phyloP scores from a whole-genome alignment of 2,329 filamentous ascomycete species.

The Aspergillus sp. region DNA sequence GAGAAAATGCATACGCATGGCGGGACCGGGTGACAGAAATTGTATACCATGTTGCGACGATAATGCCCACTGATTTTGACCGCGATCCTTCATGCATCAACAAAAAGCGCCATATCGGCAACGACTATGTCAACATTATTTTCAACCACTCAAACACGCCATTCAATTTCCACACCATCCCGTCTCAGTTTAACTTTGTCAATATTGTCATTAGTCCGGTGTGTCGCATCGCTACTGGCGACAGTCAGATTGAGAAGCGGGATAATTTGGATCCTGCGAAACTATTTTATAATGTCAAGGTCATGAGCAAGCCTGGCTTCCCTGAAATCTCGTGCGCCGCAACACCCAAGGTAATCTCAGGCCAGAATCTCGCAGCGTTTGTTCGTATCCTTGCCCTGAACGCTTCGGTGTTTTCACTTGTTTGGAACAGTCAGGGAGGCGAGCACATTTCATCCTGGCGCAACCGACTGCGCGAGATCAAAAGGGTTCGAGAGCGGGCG shows the following conservation, averaged over 20 bases:
- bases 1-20: conserved; percentile 88
- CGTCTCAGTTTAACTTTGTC: conserved; percentile 92
- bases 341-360: conserved; percentile 81
- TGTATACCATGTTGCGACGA: conserved; percentile 90
- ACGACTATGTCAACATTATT: conserved; percentile 96
- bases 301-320: conserved; percentile 82
- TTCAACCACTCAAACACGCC: conserved; percentile 94
- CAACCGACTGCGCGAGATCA: conserved; percentile 78
- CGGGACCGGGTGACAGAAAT: conserved; percentile 92
- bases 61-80: conserved; percentile 88
- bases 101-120: conserved; percentile 95
- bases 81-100: conserved; percentile 69
- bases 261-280: conserved; percentile 26
- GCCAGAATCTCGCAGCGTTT: conserved; percentile 76
- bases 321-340: conserved; percentile 88
- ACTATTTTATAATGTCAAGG: conserved; percentile 80
- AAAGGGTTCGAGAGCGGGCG: conserved; percentile 64
- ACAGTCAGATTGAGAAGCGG: conserved; percentile 32
- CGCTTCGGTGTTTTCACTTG: conserved; percentile 84
- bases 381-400: conserved; percentile 87
- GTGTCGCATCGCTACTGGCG: conserved; percentile 28
- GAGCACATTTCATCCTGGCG: conserved; percentile 90
- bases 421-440: conserved; percentile 72
- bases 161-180: conserved; percentile 87
- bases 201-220: conserved; percentile 94